Conservation (phyloP, 495 filamentous ascomycete genomes). For the Tuber indicum region DNA sequence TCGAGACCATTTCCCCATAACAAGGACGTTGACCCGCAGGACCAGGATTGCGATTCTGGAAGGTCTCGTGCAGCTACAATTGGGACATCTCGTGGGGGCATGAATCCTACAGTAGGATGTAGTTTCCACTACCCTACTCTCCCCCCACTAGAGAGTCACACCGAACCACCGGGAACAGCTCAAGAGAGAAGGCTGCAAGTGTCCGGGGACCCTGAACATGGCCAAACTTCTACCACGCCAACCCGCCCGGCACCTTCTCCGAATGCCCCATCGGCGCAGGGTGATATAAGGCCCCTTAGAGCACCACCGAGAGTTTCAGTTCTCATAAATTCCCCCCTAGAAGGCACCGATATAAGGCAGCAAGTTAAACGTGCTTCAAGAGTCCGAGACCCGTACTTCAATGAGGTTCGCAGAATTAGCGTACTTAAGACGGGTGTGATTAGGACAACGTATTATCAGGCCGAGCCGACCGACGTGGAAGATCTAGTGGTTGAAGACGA, state of each 20-base stretch:
- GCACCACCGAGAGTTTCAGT: neutral
- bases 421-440: neutral
- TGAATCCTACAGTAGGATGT: neutral
- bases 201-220: neutral
- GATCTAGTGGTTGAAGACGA: neutral
- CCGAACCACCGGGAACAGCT: neutral
- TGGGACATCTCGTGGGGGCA: neutral
- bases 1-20: neutral
- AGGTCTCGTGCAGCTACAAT: neutral
- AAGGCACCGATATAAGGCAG: neutral
- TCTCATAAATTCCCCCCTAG: neutral
- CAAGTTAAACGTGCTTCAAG: neutral
- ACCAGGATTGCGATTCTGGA: neutral
- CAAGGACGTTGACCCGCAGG: neutral
- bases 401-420: neutral
- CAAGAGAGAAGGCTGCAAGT: neutral
- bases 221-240: neutral
- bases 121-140: neutral
- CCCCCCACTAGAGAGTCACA: neutral
- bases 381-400: neutral
- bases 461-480: neutral
- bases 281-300: neutral
- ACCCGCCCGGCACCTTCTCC: neutral
- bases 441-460: neutral
- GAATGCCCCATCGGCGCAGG: neutral